phyloP scores from a whole-genome alignment of 305 asterid species.

The Fraxinus floribunda region DNA sequence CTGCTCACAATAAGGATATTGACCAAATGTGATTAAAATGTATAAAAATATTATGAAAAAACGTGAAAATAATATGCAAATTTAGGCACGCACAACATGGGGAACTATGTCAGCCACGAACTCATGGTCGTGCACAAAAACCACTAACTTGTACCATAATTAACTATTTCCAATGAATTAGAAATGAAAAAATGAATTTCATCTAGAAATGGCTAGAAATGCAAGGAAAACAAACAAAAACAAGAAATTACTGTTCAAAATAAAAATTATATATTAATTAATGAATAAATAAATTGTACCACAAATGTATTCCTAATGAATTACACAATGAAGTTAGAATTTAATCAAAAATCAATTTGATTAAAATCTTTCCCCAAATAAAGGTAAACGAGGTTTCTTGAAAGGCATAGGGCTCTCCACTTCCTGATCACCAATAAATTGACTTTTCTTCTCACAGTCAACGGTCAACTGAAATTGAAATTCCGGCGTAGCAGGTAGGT shows the following conservation, averaged over 20 bases:
- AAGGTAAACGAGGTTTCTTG: conserved; percentile 30
- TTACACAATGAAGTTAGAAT: background rate
- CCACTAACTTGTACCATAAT: background rate
- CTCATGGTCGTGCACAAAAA: background rate
- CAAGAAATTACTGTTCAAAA: background rate
- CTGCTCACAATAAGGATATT: too few relatives aligned
- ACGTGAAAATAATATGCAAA: background rate
- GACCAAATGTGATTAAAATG: too few relatives aligned
- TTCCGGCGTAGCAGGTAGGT: conserved; percentile 52
- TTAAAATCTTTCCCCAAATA: conserved; percentile 9
- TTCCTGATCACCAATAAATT: conserved; percentile 39
- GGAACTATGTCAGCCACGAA: background rate
- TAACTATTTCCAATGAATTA: background rate
- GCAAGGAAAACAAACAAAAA: background rate
- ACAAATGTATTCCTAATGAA: background rate
- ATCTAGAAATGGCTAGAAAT: too few relatives aligned
- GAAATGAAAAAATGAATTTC: background rate
- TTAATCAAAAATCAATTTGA: background rate
- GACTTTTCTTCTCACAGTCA: conserved; percentile 27
- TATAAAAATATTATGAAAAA: background rate
- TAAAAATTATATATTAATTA: background rate
- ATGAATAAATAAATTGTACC: conserved; percentile 31
- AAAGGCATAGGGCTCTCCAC: conserved; percentile 59
- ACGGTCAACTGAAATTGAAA: conserved; percentile 25
- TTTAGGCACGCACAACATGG: background rate